Base-by-base conservation (phyloP, 2,329 filamentous ascomycete species). In the Blastomyces silverae region DNA sequence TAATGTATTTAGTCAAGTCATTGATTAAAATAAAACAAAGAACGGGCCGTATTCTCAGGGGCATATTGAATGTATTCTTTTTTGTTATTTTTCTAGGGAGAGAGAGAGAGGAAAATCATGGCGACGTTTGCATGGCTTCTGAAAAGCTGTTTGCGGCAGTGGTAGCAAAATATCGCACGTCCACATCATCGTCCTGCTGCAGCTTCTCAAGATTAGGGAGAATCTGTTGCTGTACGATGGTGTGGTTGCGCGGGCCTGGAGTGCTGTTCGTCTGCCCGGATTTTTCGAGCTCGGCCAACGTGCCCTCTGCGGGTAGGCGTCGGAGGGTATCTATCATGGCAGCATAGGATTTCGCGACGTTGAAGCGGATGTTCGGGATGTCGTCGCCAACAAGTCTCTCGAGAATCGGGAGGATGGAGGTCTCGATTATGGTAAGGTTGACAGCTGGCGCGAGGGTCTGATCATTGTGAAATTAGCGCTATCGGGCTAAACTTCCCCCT, bases 311-410 rank as follows among this genome's bases (percentile, higher is more conserved):
- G 2, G 94, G 93, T 64, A 99, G 84, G 71, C 91, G 89, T 79
- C 93, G 92, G 73, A 99, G 84, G n/a, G 92, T 92, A 71, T 90
- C 88, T 73, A 97, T 92, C 66, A 99, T 82, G 62, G 94, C 88
- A 28, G 87, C 87, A 75, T 97, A 99, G 58, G 94, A 97, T 82
- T 99, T 99, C 71, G 94, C 94, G 59, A 99, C 94, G 78, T 99
- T 99, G 85, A 99, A 99, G 62, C 94, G 91, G 76, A 99, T 99
- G 80, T 99, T 99, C 70, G 94, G 94, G 68, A 99, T 99, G 56
- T 95, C 92, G 75, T 99, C 94, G 57, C 86, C 85, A 62, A 95
- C 91, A 64, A 99, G 89, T 80, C 93, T 91, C 78, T 96, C 91
- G 75, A 99, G 86, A 84, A 99, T 97, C 50, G 94, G 94, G 28